Percentiles rank a stretch among this genome's conserved stretches.
Conservation (phyloP, 345 rosid genomes). For the Raphanus raphanistrum region DNA sequence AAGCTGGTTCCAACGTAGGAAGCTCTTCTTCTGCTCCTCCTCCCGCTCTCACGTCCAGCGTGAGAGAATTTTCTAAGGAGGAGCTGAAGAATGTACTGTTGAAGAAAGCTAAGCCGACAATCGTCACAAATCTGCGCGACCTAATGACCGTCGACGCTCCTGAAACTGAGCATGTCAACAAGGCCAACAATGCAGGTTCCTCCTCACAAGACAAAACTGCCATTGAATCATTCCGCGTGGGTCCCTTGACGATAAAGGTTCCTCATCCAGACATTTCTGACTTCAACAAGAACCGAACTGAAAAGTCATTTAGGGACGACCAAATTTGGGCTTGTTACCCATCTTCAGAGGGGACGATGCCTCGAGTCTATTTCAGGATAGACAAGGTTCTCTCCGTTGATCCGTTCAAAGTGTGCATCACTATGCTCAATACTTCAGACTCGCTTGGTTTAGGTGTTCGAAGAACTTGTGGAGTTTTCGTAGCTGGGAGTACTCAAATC, state of each 20-base stretch:
- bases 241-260: conserved; percentile 48
- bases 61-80: conserved; percentile 45
- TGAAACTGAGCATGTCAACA: conserved; percentile 32
- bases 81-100: conserved; percentile 48
- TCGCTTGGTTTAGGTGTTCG: conserved; percentile 69
- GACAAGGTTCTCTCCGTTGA: conserved; percentile 51
- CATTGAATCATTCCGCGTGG: not conserved
- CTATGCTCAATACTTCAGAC: conserved; percentile 53
- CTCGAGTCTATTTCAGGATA: conserved; percentile 63
- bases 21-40: conserved; percentile 9
- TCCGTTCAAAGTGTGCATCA: conserved; percentile 60
- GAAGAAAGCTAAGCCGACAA: conserved; percentile 51
- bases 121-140: conserved; percentile 46
- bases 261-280: conserved; percentile 67
- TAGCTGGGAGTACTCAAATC: conserved; percentile 46
- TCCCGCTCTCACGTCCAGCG: conserved; percentile 26
- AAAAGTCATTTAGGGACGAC: conserved; percentile 50
- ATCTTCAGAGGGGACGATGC: conserved; percentile 63
- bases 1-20: conserved; percentile 33
- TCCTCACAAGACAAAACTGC: not conserved
- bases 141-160: conserved; percentile 27
- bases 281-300: conserved; percentile 62
- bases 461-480: conserved; percentile 65
- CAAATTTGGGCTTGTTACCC: conserved; percentile 76
- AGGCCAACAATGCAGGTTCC: conserved; percentile 27